These are phyloP conservation scores for Nitzschia sp. DNA, from an alignment of 108 stramenopile genomes.

Conservation along the genomic window DNA sequence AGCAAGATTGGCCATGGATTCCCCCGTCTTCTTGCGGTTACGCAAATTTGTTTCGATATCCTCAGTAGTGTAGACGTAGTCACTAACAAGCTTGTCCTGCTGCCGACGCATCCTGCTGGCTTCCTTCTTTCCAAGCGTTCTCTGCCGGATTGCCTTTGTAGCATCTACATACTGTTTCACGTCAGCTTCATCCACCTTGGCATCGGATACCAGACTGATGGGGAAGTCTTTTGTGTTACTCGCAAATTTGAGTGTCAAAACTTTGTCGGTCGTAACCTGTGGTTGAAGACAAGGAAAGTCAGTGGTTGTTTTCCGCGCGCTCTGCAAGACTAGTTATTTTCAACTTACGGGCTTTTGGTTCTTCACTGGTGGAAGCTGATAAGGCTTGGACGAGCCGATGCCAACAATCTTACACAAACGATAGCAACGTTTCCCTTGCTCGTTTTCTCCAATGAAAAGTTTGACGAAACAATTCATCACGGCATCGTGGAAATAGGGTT, in stretches of 20 bases:
- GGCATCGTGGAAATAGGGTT: conserved; percentile 83
- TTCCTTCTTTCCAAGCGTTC: conserved; percentile 56
- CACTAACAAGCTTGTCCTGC: conserved; percentile 78
- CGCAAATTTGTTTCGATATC: conserved; percentile 72
- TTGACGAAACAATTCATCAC: conserved; percentile 76
- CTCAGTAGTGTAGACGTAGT: conserved; percentile 82
- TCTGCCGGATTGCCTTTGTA: conserved; percentile 56
- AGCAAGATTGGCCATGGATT: conserved; percentile 64
- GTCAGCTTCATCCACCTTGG: conserved; percentile 65
- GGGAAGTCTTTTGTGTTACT: conserved; percentile 63
- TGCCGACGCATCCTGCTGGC: conserved; percentile 69
- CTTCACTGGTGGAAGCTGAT: conserved; percentile 62
- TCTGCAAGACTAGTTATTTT: too few relatives aligned
- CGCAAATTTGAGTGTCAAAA: conserved; percentile 73
- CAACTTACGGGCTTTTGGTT: conserved; percentile 67
- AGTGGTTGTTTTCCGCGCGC: too few relatives aligned
- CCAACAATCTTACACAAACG: conserved; percentile 79
- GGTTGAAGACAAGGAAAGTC: neutral
- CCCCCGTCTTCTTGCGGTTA: conserved; percentile 70
- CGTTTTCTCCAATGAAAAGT: conserved; percentile 79
- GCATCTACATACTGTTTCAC: conserved; percentile 64
- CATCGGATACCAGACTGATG: conserved; percentile 78
- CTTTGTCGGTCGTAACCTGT: conserved; percentile 69
- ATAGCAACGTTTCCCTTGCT: conserved; percentile 76
- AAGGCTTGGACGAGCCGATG: conserved; percentile 51